phyloP scores from a whole-genome alignment of 2,329 filamentous ascomycete genomes.

The Phoma herbarum region DNA sequence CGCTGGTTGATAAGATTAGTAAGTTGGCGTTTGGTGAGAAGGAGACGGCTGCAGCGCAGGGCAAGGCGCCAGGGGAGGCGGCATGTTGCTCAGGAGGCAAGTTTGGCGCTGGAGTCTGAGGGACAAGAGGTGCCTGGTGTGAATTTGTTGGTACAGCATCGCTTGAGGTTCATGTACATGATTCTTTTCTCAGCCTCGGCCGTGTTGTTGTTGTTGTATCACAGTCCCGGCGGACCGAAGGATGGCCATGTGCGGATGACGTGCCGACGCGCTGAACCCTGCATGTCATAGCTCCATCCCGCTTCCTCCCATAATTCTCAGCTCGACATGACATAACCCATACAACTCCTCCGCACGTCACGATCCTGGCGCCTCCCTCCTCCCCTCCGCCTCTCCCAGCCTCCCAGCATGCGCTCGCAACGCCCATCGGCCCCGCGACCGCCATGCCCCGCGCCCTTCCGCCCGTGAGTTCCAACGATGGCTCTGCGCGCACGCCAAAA shows the following conservation, averaged over 20 bases:
- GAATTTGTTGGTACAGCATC: not conserved
- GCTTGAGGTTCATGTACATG: not conserved
- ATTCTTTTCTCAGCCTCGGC: not conserved
- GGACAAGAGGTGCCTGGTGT: not conserved
- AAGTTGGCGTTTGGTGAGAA: slow-evolving; percentile 57
- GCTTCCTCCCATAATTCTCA: slow-evolving; percentile 2
- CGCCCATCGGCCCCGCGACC: slow-evolving; percentile 20
- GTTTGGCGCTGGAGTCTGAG: slow-evolving; percentile 28
- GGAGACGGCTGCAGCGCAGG: slow-evolving; percentile 31
- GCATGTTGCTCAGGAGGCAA: slow-evolving; percentile 31
- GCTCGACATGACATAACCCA: slow-evolving; percentile 20
- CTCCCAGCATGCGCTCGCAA: slow-evolving; percentile 34
- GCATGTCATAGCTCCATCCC: slow-evolving; percentile 18
- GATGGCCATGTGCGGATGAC: slow-evolving; percentile 17
- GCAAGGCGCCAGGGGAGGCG: slow-evolving; percentile 6
- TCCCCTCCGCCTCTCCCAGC: not conserved
- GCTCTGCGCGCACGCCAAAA: slow-evolving; percentile 46
- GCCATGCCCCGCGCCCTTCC: slow-evolving; percentile 61
- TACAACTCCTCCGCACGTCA: not conserved
- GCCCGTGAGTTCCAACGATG: slow-evolving; percentile 52
- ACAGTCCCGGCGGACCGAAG: not conserved
- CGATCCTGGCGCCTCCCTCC: slow-evolving; percentile 6
- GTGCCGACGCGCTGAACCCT: slow-evolving; percentile 15
- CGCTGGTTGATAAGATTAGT: slow-evolving; percentile 61
- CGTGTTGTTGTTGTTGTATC: not conserved